Base-by-base conservation (phyloP, 768 basidiomycete species). In the Zangia roseola region DNA sequence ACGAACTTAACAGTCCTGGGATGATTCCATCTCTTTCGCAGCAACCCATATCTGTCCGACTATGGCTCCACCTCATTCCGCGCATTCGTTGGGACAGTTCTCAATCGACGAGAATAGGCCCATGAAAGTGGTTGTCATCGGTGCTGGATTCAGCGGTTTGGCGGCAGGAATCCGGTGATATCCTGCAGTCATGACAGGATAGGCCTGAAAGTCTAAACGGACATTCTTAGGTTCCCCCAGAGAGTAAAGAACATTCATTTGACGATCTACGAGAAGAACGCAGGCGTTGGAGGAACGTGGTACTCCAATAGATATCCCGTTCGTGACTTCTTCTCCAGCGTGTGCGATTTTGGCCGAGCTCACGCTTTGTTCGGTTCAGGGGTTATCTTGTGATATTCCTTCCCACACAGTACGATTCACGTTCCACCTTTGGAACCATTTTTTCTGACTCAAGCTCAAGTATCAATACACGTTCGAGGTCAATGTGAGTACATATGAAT, bases 231-330 rank as follows among this genome's bases (percentile, higher is more conserved):
- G 30, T 78, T 82, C 53, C 67, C 73, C 8, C 82, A 81, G 64
- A 70, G 68, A 25, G 67, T 84, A 12, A 71, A 72, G 39, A 83
- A 84, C 52, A 50, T 84, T 13, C 67, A 79, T 17, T 59, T 86
- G 5, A 74, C 73, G 0, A 76, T 84, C 14, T 85, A 83, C 58
- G 84, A 86, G 47, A 78, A 80, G 48, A 74, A 77, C 43, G 65
- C 71, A n/a, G 78, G 75, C 2, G 69, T 86, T 20, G 84, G 83
- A 10, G 84, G 84, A 2, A 77, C 81, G 3, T 86, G 84, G 84
- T 77, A 70, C 54, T 64, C 68, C 9, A 83, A 82, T 49, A 72
- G 62, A 47, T 83, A 82, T 58, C 80, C 80, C 5, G 79, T 53
- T 53, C 50, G 50, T 79, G 40, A 58, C 37, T 2, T 43, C 13